Conservation (phyloP, 306 rosid species). For the Hippophae tibetana region DNA sequence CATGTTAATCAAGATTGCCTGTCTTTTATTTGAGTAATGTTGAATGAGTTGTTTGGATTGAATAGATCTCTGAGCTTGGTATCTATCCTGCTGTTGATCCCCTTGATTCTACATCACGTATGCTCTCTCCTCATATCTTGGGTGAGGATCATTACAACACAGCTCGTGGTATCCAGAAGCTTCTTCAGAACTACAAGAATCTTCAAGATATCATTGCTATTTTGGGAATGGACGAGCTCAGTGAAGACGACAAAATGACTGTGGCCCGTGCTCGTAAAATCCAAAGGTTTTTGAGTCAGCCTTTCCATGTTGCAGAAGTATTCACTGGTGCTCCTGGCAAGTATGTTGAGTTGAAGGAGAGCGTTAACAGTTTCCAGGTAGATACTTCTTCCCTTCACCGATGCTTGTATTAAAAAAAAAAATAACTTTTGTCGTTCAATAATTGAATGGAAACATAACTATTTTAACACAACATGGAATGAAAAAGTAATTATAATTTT, state of each 20-base stretch:
- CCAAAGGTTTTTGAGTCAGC: constrained; percentile 77
- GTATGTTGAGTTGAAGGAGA: constrained; percentile 91
- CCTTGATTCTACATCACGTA: constrained; percentile 92
- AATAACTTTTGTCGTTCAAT: too few species aligned
- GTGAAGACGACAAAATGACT: constrained; percentile 95
- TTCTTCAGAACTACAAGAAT: constrained; percentile 95
- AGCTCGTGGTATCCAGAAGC: constrained; percentile 97
- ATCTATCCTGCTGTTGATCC: constrained; percentile 98
- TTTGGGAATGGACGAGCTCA: constrained; percentile 99
- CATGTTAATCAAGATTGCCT: not conserved
- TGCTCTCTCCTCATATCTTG: constrained; percentile 97
- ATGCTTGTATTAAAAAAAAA: not conserved
- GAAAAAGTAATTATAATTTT: too few species aligned
- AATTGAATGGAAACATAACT: too few species aligned
- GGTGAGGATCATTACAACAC: constrained; percentile 85
- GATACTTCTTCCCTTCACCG: not conserved
- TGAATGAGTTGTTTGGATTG: constrained; percentile 11
- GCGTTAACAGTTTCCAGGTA: constrained; percentile 84
- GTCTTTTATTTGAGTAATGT: not conserved
- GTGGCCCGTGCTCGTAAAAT: constrained; percentile 99
- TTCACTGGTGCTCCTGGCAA: constrained; percentile 99
- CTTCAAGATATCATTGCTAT: constrained; percentile 98
- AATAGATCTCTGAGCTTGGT: constrained; percentile 92
- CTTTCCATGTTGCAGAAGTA: constrained; percentile 99
- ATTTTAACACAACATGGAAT: too few species aligned